Evolutionary conservation across 305 asterid species (phyloP).

Genomic region (Rubia tinctorum): DNA sequence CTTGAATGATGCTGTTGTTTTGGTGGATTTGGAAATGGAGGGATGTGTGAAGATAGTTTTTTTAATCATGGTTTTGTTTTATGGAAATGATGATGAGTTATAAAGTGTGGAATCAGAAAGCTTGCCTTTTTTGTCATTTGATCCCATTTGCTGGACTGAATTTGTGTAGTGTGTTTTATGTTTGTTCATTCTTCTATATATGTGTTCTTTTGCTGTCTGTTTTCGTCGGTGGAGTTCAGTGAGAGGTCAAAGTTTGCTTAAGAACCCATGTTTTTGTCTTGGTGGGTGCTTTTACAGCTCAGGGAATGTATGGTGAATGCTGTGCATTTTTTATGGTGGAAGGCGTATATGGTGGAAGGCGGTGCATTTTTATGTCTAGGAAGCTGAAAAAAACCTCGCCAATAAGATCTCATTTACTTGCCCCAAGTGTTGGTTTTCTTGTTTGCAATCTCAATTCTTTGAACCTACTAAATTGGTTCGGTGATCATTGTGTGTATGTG

Average conservation of each 20-base stretch:
- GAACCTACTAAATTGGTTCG: background rate
- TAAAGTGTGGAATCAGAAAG: background rate
- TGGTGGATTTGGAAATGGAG: slow-evolving; percentile 16
- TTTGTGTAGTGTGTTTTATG: background rate
- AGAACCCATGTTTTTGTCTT: background rate
- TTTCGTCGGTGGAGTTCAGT: background rate
- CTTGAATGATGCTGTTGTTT: slow-evolving; percentile 19
- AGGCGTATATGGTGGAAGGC: background rate
- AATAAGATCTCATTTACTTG: background rate
- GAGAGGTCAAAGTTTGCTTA: background rate
- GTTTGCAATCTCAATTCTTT: background rate
- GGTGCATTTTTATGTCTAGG: too few relatives aligned
- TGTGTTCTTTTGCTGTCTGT: background rate
- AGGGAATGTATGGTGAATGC: background rate
- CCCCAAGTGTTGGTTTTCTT: background rate
- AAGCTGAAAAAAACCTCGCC: background rate
- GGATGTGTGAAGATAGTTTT: slow-evolving; percentile 19
- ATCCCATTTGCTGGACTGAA: background rate
- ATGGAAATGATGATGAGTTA: background rate
- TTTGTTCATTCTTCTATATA: background rate
- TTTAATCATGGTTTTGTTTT: background rate
- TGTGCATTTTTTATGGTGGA: background rate
- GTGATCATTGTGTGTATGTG: background rate
- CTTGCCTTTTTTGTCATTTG: background rate
- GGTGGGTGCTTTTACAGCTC: background rate